Percentiles rank a stretch among this genome's conserved stretches.
Conservation (phyloP, 2,329 filamentous ascomycete genomes). For the Pestalotiopsis fici region DNA sequence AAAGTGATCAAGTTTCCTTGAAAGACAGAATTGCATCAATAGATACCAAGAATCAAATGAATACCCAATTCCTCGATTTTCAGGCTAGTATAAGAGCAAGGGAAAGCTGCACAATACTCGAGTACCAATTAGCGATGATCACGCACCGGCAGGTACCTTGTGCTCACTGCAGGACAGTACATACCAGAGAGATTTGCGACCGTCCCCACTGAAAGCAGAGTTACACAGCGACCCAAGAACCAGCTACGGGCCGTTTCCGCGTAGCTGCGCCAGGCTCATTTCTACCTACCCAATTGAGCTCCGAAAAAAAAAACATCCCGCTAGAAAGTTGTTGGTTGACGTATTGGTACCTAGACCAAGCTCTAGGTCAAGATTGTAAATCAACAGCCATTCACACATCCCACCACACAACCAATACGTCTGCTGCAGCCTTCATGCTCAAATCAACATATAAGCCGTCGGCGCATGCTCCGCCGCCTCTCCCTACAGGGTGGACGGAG, state of each 20-base stretch:
- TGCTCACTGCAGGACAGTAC: no score
- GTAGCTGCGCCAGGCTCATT: not conserved
- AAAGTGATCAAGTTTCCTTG: not conserved
- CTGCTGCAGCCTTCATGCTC: constrained; percentile 54
- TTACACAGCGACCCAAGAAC: not conserved
- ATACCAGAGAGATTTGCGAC: no score
- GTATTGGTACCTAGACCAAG: not conserved
- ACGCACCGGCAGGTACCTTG: no score
- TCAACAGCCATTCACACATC: not conserved
- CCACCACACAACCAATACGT: not conserved
- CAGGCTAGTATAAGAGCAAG: not conserved
- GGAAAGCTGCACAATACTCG: not conserved
- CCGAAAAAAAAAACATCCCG: not conserved
- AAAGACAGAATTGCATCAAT: not conserved
- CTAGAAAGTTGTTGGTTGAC: not conserved
- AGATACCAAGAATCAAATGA: not conserved
- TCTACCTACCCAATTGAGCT: not conserved
- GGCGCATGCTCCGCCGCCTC: constrained; percentile 49
- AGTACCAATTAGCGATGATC: no score
- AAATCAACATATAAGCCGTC: constrained; percentile 75
- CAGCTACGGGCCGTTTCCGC: not conserved
- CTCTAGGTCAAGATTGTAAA: not conserved
- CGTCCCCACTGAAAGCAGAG: not conserved
- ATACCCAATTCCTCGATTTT: not conserved
- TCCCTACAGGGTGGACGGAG: constrained; percentile 87